Evolutionary conservation across 495 filamentous ascomycete genomes (phyloP).

Genomic region (Penicillium chermesinum): DNA sequence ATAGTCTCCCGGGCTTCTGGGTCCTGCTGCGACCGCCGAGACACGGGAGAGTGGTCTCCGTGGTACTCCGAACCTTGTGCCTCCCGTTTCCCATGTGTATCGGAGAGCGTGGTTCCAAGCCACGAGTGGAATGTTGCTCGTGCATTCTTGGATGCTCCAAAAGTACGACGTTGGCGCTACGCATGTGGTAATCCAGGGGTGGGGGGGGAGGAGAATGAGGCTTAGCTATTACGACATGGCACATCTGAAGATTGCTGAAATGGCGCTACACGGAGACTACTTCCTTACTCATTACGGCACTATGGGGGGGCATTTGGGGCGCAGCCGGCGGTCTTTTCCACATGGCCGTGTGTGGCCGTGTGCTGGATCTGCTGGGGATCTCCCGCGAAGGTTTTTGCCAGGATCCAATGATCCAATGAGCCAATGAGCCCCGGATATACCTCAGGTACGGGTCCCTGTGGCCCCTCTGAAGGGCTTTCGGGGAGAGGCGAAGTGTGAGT

Average conservation of each 20-base stretch:
- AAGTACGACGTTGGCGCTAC: not conserved
- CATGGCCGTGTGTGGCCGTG: not conserved
- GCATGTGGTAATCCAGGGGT: too few relatives aligned
- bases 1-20: slow-evolving; percentile 32
- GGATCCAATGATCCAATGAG: too few relatives aligned
- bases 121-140: slow-evolving; percentile 4
- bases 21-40: slow-evolving; percentile 14
- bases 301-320: not conserved
- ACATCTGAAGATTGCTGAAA: too few relatives aligned
- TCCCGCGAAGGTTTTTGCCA: slow-evolving; percentile 37
- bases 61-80: not conserved
- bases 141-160: not conserved
- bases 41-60: slow-evolving; percentile 6
- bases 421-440: slow-evolving; percentile 20
- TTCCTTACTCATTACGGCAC: not conserved
- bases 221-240: too few relatives aligned
- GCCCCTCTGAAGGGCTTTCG: slow-evolving; percentile 8
- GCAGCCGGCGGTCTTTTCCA: not conserved
- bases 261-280: too few relatives aligned
- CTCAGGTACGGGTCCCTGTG: slow-evolving; percentile 22
- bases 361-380: slow-evolving; percentile 41
- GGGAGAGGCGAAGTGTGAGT: too few relatives aligned
- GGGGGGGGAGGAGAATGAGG: too few relatives aligned
- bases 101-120: slow-evolving; percentile 1
- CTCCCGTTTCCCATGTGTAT: slow-evolving; percentile 1